Evolutionary conservation across 83 land plant genomes (phyloP), one percentile per base, ranked within the genome.

Genomic region (Picea abies): DNA sequence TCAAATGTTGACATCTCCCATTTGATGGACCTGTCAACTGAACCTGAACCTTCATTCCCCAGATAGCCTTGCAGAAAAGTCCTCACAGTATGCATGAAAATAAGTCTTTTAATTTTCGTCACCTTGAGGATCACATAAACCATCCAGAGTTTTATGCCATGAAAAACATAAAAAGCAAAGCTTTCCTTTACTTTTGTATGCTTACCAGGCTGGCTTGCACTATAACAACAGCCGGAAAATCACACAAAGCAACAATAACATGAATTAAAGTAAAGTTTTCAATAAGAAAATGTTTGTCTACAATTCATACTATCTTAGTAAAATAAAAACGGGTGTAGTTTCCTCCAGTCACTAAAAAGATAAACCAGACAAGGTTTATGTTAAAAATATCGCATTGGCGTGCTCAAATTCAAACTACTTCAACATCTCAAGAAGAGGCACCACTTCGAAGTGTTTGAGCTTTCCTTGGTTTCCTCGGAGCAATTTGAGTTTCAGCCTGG

Each of bases 401-500:
- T 67, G 70, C 70, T 32, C 26, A 14, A 29, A 16, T 67, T 14
- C 70, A 67, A 67, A 26, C 23, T 67, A 16, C 70, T 29, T 29
- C 35, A 16, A 37, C 84, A 22, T 29, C 81, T 73, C 69, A 86
- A 81, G 89, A 89, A 0, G 89, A 87, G 23, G 89, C 83, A 61
- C 87, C 88, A 70, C 85, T 83, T n/a, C 80, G 84, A n/a, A 83
- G 79, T 23, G 72, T 58, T 71, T 88, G 88, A 63, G n/a, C 52
- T 73, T 85, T 90, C 90, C 72, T 86, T 14, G 84, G 52, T 25
- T 88, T 91, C 77, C 87, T 84, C 3, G 90, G 70, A 23, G 93
- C 90, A 79, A 89, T 78, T 79, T 91, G 93, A 29, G 90, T 84
- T 37, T 91, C 93, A 19, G 89, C 81, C 93, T 91, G 90, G 37